These are phyloP conservation scores for Daldinia bambusicola DNA, from an alignment of 495 filamentous ascomycete species.

Conservation along the genomic window DNA sequence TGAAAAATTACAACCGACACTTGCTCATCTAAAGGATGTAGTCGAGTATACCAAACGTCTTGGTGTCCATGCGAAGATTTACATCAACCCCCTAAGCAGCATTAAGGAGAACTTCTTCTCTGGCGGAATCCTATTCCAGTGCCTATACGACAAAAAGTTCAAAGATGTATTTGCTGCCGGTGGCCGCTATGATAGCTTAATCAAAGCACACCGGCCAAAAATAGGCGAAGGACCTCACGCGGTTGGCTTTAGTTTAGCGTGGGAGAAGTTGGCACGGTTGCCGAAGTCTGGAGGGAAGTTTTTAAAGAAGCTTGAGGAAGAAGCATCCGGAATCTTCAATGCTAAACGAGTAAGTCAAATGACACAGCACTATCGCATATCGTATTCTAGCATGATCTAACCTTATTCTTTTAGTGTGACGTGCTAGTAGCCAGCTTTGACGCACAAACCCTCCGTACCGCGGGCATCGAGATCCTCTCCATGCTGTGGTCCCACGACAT, in stretches of 20 bases:
- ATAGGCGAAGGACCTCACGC: slow-evolving; percentile 72
- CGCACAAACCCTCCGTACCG: slow-evolving; percentile 75
- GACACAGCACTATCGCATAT: not conserved
- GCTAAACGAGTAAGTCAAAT: slow-evolving; percentile 67
- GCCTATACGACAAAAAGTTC: slow-evolving; percentile 83
- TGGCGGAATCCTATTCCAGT: slow-evolving; percentile 90
- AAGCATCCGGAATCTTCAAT: slow-evolving; percentile 66
- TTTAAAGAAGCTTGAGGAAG: slow-evolving; percentile 71
- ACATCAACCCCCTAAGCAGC: slow-evolving; percentile 84
- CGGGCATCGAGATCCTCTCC: slow-evolving; percentile 78
- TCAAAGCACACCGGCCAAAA: slow-evolving; percentile 73
- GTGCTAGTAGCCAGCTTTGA: slow-evolving; percentile 91
- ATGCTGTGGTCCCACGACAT: slow-evolving; percentile 85
- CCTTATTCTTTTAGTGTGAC: slow-evolving; percentile 71
- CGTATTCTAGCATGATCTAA: slow-evolving; percentile 22
- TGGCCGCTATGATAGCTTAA: slow-evolving; percentile 89
- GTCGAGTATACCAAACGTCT: slow-evolving; percentile 79
- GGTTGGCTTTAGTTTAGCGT: slow-evolving; percentile 92
- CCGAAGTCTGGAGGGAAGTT: slow-evolving; percentile 71
- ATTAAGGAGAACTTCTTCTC: slow-evolving; percentile 93
- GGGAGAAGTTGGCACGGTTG: slow-evolving; percentile 79
- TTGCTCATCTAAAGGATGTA: slow-evolving; percentile 81
- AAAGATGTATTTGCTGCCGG: slow-evolving; percentile 92
- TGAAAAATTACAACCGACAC: slow-evolving; percentile 73
- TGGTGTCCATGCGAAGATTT: slow-evolving; percentile 79